A percentile compares a stretch with the other conserved stretches of the same genome.
Evolutionary conservation across 345 rosid species (phyloP).

Genomic region (Zanthoxylum bungeanum): DNA sequence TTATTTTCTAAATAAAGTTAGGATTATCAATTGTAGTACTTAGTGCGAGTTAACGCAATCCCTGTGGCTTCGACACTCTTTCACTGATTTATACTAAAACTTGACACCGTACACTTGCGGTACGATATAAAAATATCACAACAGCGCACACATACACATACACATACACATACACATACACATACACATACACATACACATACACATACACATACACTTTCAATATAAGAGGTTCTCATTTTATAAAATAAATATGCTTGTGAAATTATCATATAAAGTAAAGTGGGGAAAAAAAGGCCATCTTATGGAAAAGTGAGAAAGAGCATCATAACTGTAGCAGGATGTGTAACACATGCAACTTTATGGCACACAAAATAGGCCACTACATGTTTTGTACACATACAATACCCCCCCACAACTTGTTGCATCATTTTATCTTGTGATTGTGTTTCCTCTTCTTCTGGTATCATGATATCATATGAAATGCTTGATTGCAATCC

Average conservation of each 20-base stretch:
- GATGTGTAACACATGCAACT: neutral
- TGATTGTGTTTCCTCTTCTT: constrained; percentile 2
- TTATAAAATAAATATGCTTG: neutral
- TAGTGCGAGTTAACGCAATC: too few relatives aligned
- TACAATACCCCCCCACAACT: neutral
- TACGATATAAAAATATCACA: too few relatives aligned
- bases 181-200: too few relatives aligned
- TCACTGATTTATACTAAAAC: too few relatives aligned
- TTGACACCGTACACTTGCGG: too few relatives aligned
- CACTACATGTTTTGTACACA: neutral
- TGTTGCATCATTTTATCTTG: constrained; percentile 8
- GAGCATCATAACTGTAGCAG: constrained; percentile 10
- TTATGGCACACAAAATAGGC: constrained; percentile 1
- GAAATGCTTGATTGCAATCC: neutral
- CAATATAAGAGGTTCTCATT: too few relatives aligned
- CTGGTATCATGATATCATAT: constrained; percentile 2
- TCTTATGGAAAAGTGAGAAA: neutral
- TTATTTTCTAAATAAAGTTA: too few relatives aligned
- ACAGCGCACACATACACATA: too few relatives aligned
- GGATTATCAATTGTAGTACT: too few relatives aligned
- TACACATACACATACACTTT: too few relatives aligned
- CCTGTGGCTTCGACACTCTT: too few relatives aligned
- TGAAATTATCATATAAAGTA: neutral
- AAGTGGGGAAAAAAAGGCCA: neutral
- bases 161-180: too few relatives aligned